phyloP scores from a whole-genome alignment of 179 eudicot species.

The Pouteria campechiana region DNA sequence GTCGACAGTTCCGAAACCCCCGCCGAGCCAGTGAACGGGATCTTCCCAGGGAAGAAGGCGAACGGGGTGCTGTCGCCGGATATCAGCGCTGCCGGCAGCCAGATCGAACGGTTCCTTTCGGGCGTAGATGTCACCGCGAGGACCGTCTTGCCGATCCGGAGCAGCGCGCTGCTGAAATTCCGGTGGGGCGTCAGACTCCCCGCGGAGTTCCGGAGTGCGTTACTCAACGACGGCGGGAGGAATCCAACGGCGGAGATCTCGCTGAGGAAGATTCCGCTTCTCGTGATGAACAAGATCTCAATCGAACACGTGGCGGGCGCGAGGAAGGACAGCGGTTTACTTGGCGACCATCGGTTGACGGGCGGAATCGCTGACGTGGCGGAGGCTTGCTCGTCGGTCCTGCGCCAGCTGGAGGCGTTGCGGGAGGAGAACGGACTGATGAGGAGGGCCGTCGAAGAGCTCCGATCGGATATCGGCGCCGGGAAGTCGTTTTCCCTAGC shows the following conservation, averaged over 20 bases:
- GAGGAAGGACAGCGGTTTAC: neutral
- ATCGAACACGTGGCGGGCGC: neutral
- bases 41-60: too few relatives aligned
- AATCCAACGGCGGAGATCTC: neutral
- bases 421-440: neutral
- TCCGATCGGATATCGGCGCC: neutral
- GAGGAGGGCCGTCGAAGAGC: neutral
- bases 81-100: neutral
- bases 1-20: constrained; percentile 1
- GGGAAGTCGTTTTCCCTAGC: neutral
- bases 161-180: neutral
- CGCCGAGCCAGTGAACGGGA: too few relatives aligned
- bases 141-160: neutral
- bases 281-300: neutral
- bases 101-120: neutral
- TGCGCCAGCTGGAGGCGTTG: neutral
- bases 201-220: too few relatives aligned
- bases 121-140: neutral
- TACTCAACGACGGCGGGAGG: neutral
- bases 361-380: neutral
- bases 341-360: too few relatives aligned
- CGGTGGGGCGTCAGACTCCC: constrained; percentile 1
- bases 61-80: neutral
- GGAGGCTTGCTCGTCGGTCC: neutral
- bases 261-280: neutral